Conservation (phyloP, 2,329 filamentous ascomycete genomes). For the Hymenoscyphus infarciens region DNA sequence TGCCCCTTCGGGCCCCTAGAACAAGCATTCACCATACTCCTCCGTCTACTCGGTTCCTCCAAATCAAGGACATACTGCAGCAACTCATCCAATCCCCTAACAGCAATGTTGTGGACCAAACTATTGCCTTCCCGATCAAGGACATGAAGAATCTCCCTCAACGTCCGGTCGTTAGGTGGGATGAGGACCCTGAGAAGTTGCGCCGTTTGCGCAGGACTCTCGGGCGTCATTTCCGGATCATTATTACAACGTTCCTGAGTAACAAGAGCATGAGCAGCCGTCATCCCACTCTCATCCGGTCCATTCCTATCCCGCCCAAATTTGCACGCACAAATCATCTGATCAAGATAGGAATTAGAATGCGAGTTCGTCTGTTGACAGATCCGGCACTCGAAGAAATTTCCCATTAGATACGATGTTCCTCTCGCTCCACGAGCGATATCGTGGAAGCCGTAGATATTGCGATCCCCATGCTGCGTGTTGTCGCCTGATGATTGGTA, state of each 20-base stretch:
- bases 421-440: slow-evolving; percentile 26
- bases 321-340: slow-evolving; percentile 23
- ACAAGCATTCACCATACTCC: slow-evolving; percentile 25
- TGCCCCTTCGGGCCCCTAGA: slow-evolving; percentile 14
- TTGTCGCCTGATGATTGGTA: slow-evolving; percentile 15
- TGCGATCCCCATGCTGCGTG: slow-evolving; percentile 1
- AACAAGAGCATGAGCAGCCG: slow-evolving; percentile 24
- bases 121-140: slow-evolving; percentile 25
- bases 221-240: slow-evolving; percentile 14
- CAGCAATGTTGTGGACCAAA: slow-evolving; percentile 24
- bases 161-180: slow-evolving; percentile 15
- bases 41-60: slow-evolving; percentile 17
- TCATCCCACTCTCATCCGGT: slow-evolving; percentile 25
- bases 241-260: slow-evolving; percentile 19
- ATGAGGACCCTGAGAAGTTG: slow-evolving; percentile 22
- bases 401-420: slow-evolving; percentile 13
- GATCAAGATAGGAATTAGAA: slow-evolving; percentile 23
- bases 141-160: slow-evolving; percentile 24
- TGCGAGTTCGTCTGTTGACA: slow-evolving; percentile 22
- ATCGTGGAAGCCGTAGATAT: slow-evolving; percentile 25
- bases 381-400: slow-evolving; percentile 21
- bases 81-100: slow-evolving; percentile 22
- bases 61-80: slow-evolving; percentile 22
- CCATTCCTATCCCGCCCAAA: slow-evolving; percentile 24
- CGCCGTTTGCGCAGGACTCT: slow-evolving; percentile 19